These are phyloP conservation scores for Gentiana straminea DNA, from an alignment of 257 asterid species.

Conservation along the genomic window DNA sequence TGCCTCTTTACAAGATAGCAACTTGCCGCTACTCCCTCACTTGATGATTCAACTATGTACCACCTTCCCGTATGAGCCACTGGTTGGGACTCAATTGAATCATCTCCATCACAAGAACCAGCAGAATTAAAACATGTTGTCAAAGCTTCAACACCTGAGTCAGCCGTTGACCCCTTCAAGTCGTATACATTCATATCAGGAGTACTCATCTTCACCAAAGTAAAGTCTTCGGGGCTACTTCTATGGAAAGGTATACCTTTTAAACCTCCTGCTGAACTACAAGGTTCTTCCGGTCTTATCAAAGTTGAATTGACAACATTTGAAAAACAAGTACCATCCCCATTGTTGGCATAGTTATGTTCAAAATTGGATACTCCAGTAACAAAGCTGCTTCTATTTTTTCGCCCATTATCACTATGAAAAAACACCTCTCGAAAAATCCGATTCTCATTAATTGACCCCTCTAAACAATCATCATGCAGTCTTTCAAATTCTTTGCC, in stretches of 20 bases:
- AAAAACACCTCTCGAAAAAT: conserved; percentile 59
- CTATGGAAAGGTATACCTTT: conserved; percentile 20
- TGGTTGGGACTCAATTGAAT: conserved; percentile 27
- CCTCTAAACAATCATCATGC: conserved; percentile 59
- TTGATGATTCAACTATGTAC: conserved; percentile 69
- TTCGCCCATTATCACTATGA: conserved; percentile 24
- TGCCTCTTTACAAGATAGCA: conserved; percentile 34
- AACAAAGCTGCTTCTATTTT: conserved; percentile 29
- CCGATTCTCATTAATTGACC: conserved; percentile 44
- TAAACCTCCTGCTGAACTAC: conserved; percentile 22
- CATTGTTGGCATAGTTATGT: conserved; percentile 20
- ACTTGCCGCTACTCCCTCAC: conserved; percentile 46
- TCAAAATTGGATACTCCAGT: conserved; percentile 31
- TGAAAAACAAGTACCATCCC: conserved; percentile 27
- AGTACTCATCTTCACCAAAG: conserved; percentile 20
- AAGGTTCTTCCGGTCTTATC: conserved; percentile 32
- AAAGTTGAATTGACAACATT: conserved; percentile 46
- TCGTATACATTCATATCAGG: conserved; percentile 15
- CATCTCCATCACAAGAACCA: conserved; percentile 32
- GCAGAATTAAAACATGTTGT: conserved; percentile 25
- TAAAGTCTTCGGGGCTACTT: conserved; percentile 20
- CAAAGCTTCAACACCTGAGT: conserved; percentile 26
- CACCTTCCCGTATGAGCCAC: conserved; percentile 25
- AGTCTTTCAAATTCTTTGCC: conserved; percentile 49
- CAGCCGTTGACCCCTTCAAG: conserved; percentile 27